phyloP scores from a whole-genome alignment of 768 basidiomycete genomes.

The Mycena sanguinolenta region DNA sequence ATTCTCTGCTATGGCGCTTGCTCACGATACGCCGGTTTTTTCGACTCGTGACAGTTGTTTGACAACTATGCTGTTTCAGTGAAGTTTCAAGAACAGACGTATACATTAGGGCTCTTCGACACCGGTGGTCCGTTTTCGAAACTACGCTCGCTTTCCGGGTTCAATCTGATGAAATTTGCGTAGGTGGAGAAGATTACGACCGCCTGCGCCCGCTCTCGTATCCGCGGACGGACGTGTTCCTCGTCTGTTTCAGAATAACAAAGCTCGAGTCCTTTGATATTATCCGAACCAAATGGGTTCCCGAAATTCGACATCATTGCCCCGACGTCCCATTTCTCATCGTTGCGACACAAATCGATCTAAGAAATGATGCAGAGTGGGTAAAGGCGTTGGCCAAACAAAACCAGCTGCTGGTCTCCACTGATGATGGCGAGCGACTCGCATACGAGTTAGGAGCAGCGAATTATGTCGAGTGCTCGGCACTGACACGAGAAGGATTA shows the following conservation, averaged over 20 bases:
- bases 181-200: conserved; percentile 99
- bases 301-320: conserved; percentile 99
- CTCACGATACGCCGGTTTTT: conserved; percentile 40
- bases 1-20: conserved; percentile 36
- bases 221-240: conserved; percentile 99
- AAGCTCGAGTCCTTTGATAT: conserved; percentile 99
- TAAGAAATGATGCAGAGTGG: no score
- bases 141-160: not conserved
- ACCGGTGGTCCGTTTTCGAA: conserved; percentile 86
- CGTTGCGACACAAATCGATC: conserved; percentile 71
- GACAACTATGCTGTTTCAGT: conserved; percentile 99
- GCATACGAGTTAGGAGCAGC: no score
- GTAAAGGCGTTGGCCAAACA: no score
- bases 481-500: no score
- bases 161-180: not conserved
- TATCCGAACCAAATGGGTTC: conserved; percentile 99
- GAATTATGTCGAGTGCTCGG: no score
- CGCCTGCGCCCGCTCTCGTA: conserved; percentile 98
- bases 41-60: conserved; percentile 81
- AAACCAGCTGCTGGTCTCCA: no score
- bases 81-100: conserved; percentile 99
- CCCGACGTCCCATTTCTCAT: conserved; percentile 99
- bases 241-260: conserved; percentile 99
- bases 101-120: conserved; percentile 97
- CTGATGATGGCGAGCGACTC: no score